phyloP scores from a whole-genome alignment of 2,329 filamentous ascomycete genomes.

The Pseudopyrenochaeta lycopersici region DNA sequence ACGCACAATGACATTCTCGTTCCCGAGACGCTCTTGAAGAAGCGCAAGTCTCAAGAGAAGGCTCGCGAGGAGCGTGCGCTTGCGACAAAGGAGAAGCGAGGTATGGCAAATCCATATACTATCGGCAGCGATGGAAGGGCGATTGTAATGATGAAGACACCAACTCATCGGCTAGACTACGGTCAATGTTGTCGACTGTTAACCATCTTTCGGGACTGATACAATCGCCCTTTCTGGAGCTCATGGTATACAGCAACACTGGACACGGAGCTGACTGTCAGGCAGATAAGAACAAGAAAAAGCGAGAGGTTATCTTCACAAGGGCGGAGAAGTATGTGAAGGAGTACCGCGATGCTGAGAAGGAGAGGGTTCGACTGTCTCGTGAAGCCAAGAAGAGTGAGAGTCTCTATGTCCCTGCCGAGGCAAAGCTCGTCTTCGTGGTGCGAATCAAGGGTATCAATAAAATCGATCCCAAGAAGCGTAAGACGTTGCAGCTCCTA shows the following conservation, averaged over 20 bases:
- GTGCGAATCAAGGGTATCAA: slow-evolving; percentile 99
- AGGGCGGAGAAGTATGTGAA: slow-evolving; percentile 99
- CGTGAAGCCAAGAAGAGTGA: slow-evolving; percentile 91
- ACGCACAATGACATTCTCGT: slow-evolving; percentile 96
- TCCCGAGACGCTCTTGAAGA: slow-evolving; percentile 99
- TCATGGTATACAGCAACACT: slow-evolving; percentile 21
- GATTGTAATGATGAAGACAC: slow-evolving; percentile 84
- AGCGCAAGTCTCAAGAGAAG: slow-evolving; percentile 99
- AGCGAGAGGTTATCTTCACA: slow-evolving; percentile 99
- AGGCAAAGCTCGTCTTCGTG: slow-evolving; percentile 97
- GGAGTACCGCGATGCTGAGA: slow-evolving; percentile 98
- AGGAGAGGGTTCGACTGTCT: slow-evolving; percentile 94
- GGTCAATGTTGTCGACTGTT: slow-evolving; percentile 98
- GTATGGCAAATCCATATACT: slow-evolving; percentile 65
- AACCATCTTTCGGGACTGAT: slow-evolving; percentile 99
- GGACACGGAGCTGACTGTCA: slow-evolving; percentile 46
- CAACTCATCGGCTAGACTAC: slow-evolving; percentile 88
- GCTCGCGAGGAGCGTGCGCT: slow-evolving; percentile 87
- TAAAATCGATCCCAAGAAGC: slow-evolving; percentile 99
- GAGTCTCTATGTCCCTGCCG: slow-evolving; percentile 91
- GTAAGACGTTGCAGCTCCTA: slow-evolving; percentile 99
- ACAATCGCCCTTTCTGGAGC: slow-evolving; percentile 36
- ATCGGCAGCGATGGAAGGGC: slow-evolving; percentile 30
- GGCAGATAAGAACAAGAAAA: slow-evolving; percentile 92
- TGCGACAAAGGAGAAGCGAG: slow-evolving; percentile 86